Percentiles rank a stretch among this genome's conserved stretches.
These are phyloP conservation scores for Paecilomyces niveus DNA, from an alignment of 2,329 filamentous ascomycete species.

Conservation along the genomic window DNA sequence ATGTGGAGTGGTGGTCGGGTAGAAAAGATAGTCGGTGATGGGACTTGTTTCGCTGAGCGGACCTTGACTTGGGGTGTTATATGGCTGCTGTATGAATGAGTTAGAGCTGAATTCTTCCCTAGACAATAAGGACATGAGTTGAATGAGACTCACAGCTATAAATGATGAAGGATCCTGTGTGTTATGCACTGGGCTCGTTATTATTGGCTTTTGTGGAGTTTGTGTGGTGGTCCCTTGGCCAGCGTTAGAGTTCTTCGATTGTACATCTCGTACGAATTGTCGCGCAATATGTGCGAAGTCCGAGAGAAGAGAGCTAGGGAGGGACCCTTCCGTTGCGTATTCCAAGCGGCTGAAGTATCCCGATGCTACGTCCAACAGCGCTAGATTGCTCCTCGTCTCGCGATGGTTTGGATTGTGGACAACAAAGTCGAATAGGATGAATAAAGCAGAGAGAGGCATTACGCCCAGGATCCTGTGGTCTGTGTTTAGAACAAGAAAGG, in stretches of 20 bases:
- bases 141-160: not conserved
- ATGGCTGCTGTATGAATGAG: not conserved
- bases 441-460: constrained; percentile 31
- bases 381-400: constrained; percentile 31
- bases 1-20: constrained; percentile 8
- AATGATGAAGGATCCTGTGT: constrained; percentile 1
- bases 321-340: constrained; percentile 24
- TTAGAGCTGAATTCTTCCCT: not conserved
- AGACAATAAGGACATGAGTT: not conserved
- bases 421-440: constrained; percentile 38
- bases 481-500: not conserved
- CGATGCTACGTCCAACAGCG: constrained; percentile 34
- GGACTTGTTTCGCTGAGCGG: not conserved
- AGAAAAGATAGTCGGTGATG: constrained; percentile 7
- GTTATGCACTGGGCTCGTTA: not conserved
- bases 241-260: not conserved
- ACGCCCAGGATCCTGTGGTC: constrained; percentile 21
- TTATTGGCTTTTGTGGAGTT: not conserved
- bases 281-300: constrained; percentile 38
- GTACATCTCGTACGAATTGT: constrained; percentile 26
- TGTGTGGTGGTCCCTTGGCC: not conserved
- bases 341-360: constrained; percentile 40
- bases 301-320: constrained; percentile 31
- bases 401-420: constrained; percentile 30
- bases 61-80: not conserved